Percentiles rank a stretch among this genome's conserved stretches.
Conservation (phyloP, 2,329 filamentous ascomycete species). For the Venturia carpophila region DNA sequence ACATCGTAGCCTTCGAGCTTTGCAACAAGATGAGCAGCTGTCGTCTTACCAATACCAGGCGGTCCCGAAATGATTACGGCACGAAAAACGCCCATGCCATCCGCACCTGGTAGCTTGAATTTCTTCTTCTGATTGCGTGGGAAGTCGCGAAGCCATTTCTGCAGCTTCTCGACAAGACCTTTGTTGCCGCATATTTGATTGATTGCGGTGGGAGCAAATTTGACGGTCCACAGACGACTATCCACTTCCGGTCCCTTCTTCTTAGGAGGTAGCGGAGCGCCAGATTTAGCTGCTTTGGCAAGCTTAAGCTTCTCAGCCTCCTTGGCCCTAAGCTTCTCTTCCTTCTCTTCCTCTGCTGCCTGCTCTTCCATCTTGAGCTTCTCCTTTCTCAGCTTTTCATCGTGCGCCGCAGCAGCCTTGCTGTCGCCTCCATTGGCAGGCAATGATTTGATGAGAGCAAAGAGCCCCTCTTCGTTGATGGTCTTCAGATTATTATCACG, state of each 20-base stretch:
- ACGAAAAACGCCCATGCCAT: constrained; percentile 74
- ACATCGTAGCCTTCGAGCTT: constrained; percentile 90
- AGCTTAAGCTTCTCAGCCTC: constrained; percentile 41
- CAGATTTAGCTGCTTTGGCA: constrained; percentile 41
- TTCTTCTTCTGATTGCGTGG: constrained; percentile 66
- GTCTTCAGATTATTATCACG: constrained; percentile 72
- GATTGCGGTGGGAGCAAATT: constrained; percentile 81
- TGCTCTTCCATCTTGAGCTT: constrained; percentile 73
- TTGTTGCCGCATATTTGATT: constrained; percentile 96
- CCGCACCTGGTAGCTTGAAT: constrained; percentile 75
- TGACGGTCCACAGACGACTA: constrained; percentile 69
- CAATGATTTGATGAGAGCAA: constrained; percentile 71
- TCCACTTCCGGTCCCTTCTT: background rate
- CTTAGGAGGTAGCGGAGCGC: constrained; percentile 30
- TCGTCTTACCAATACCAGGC: constrained; percentile 95
- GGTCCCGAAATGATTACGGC: constrained; percentile 95
- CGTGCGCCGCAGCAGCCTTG: constrained; percentile 76
- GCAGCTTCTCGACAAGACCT: constrained; percentile 76
- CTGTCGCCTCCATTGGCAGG: constrained; percentile 82
- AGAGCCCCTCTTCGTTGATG: constrained; percentile 88
- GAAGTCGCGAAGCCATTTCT: constrained; percentile 80
- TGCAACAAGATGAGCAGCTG: constrained; percentile 87
- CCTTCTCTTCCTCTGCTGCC: constrained; percentile 75
- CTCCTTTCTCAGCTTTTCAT: constrained; percentile 77
- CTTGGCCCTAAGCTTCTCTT: constrained; percentile 51